These are phyloP conservation scores for Cylindrotheca closterium DNA, from an alignment of 108 stramenopile species.

Conservation along the genomic window DNA sequence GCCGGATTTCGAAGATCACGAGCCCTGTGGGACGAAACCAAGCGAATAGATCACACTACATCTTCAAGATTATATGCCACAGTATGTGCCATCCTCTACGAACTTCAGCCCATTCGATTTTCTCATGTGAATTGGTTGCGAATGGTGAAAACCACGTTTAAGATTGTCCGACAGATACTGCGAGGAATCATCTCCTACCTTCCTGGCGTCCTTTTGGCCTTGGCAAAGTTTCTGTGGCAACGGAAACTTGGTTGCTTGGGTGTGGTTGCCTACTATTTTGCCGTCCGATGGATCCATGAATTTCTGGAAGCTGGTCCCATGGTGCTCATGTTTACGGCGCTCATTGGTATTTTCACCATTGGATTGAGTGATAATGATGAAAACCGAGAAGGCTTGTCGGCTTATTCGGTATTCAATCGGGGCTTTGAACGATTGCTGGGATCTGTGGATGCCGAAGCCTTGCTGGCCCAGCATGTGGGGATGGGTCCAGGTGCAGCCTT, in stretches of 20 bases:
- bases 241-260: slow-evolving; percentile 4
- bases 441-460: slow-evolving; percentile 66
- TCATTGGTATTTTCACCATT: slow-evolving; percentile 64
- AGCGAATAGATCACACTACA: slow-evolving; percentile 4
- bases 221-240: not conserved
- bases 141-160: not conserved
- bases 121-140: slow-evolving; percentile 9
- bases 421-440: slow-evolving; percentile 75
- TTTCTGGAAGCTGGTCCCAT: slow-evolving; percentile 67
- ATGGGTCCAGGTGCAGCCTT: slow-evolving; percentile 30
- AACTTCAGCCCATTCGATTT: slow-evolving; percentile 75
- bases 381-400: slow-evolving; percentile 48
- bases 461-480: slow-evolving; percentile 76
- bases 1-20: slow-evolving; percentile 43
- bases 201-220: not conserved
- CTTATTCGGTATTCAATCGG: slow-evolving; percentile 83
- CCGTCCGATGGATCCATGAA: slow-evolving; percentile 37
- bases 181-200: slow-evolving; percentile 2
- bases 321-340: slow-evolving; percentile 57
- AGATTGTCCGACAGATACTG: slow-evolving; percentile 2
- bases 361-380: slow-evolving; percentile 74
- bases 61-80: not conserved
- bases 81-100: slow-evolving; percentile 59
- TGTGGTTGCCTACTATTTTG: slow-evolving; percentile 35
- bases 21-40: slow-evolving; percentile 56